Conservation (phyloP, 1,284 basidiomycete genomes). For the Naganishia sp. region DNA sequence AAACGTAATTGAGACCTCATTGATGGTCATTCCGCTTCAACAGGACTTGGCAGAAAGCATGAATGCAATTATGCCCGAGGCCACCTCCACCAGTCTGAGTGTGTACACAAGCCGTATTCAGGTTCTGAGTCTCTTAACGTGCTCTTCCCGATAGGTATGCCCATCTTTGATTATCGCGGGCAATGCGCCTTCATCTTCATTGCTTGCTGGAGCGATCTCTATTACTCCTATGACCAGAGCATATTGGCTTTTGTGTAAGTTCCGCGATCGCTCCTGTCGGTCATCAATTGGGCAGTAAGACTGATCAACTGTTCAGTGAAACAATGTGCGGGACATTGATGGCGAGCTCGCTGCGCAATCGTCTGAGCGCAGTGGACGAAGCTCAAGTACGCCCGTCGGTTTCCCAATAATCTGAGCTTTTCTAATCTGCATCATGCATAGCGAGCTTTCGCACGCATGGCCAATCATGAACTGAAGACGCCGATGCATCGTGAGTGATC, state of each 20-base stretch:
- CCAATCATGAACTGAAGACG: conserved; percentile 42
- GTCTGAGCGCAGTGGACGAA: conserved; percentile 30
- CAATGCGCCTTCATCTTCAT: conserved; percentile 48
- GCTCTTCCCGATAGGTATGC: conserved; percentile 39
- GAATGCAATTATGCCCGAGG: conserved; percentile 29
- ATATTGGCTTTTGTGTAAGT: conserved; percentile 45
- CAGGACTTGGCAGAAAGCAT: conserved; percentile 32
- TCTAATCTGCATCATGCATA: conserved; percentile 7
- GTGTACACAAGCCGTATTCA: not conserved
- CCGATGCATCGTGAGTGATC: conserved; percentile 40
- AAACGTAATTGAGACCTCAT: not conserved
- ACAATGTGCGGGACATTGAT: conserved; percentile 43
- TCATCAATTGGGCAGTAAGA: not conserved
- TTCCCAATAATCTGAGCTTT: not conserved
- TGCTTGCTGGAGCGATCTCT: conserved; percentile 47
- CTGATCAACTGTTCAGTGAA: conserved; percentile 33
- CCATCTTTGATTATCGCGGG: conserved; percentile 49
- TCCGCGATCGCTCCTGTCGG: not conserved
- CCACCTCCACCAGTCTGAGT: conserved; percentile 29
- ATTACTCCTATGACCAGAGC: conserved; percentile 47
- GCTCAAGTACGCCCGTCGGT: conserved; percentile 35
- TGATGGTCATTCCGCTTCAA: not conserved
- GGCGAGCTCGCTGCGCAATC: conserved; percentile 32
- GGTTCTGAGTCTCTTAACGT: too few species aligned
- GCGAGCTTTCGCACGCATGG: conserved; percentile 41